A percentile compares a stretch with the other conserved stretches of the same genome.
Conservation (phyloP, 164 flowering plant species). For the Sedum album region DNA sequence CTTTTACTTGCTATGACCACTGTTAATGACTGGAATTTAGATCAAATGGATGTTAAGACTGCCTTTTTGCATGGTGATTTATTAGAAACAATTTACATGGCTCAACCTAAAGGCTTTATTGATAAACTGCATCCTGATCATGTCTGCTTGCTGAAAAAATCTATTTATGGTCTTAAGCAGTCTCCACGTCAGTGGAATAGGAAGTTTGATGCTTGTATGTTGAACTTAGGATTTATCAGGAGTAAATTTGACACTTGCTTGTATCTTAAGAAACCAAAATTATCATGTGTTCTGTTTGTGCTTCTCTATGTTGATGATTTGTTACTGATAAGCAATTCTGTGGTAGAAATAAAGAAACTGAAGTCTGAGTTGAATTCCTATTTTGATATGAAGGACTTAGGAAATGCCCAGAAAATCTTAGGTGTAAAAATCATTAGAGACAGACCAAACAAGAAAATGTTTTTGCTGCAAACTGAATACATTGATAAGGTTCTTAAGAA, state of each 20-base stretch:
- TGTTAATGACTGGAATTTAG: neutral
- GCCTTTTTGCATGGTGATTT: neutral
- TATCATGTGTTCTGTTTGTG: too few species aligned
- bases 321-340: too few species aligned
- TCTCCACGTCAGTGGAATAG: neutral
- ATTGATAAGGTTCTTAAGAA: neutral
- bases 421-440: neutral
- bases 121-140: neutral
- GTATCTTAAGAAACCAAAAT: neutral
- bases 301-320: too few species aligned
- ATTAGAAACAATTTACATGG: neutral
- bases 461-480: neutral
- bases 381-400: neutral
- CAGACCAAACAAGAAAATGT: neutral
- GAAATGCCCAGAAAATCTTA: neutral
- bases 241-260: neutral
- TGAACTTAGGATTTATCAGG: neutral
- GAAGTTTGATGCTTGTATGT: too few species aligned
- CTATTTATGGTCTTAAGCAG: neutral
- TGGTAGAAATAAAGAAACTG: too few species aligned
- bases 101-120: neutral
- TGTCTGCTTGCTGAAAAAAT: neutral
- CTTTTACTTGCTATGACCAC: neutral
- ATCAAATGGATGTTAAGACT: neutral
- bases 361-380: neutral